Evolutionary conservation across 2,329 filamentous ascomycete species (phyloP), one percentile per base, ranked within the genome.

Genomic region (Diaporthe sp.): DNA sequence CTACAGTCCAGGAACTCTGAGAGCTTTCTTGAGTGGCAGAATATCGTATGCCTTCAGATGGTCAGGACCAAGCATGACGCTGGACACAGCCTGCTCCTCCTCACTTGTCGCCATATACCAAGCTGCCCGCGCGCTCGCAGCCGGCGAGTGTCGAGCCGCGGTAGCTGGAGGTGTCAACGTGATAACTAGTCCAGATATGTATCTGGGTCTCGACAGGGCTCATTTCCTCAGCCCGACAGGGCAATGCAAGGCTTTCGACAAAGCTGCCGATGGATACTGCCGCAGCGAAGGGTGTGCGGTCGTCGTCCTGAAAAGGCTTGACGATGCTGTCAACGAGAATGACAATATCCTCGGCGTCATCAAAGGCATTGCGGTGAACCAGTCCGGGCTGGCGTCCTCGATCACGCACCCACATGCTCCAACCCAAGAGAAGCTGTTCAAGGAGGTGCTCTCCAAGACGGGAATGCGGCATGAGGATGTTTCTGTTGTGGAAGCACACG

Each of bases 181-280:
- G 76, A 80, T 86, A 51, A 82, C 79, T 1, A 79, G 77, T n/a
- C 75, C 80, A 7, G 53, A 67, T 2, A 76, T 76, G 37, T 78
- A 75, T 70, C 72, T 78, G 49, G 78, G 80, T 53, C 77, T 82
- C 7, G 77, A 76, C 10, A 74, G 60, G 3, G 87, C 82, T 1
- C 79, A 80, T 6, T 82, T 84, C 46, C 78, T 82, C 1, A 82
- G 80, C 68, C 77, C 79, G 1, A 81, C 81, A 0, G 84, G 84
- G 0, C 77, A 80, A 62, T 83, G 80, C 74, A 82, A 82, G 73
- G 77, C 83, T 0, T 85, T 83, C 71, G 82, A 83, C 39, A 77
- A 68, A 0, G 22, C 44, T 1, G 82, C 80, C 12, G 84, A 88
- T 75, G 90, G 90, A 0, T 91, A 90, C 76, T 88, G 85, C 12